These are phyloP conservation scores for Irpex lacteus DNA, from an alignment of 1,284 basidiomycete genomes.

Conservation along the genomic window DNA sequence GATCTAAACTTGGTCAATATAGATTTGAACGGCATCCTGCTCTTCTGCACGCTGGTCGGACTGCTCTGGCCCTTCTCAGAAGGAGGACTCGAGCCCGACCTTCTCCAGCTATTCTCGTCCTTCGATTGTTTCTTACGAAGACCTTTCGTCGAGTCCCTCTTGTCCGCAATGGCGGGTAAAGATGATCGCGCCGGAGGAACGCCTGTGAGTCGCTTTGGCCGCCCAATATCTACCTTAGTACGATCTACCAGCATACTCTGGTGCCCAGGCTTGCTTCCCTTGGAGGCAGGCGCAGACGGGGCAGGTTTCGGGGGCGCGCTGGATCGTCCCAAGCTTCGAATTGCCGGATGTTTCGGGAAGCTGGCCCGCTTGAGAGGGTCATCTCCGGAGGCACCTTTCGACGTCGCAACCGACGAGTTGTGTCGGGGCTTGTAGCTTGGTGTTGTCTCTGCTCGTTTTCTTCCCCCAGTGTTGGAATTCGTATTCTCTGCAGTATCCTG, in stretches of 20 bases:
- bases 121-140: constrained; percentile 8
- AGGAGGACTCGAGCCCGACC: constrained; percentile 1
- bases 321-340: constrained; percentile 21
- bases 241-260: constrained; percentile 21
- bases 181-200: constrained; percentile 3
- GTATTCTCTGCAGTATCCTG: background rate
- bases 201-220: constrained; percentile 2
- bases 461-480: background rate
- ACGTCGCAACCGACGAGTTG: background rate
- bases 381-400: background rate
- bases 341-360: constrained; percentile 28
- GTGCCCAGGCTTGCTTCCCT: constrained; percentile 4
- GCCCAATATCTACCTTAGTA: constrained; percentile 10
- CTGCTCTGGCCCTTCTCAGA: background rate
- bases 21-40: constrained; percentile 27
- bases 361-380: constrained; percentile 11
- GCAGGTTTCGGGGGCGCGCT: constrained; percentile 4
- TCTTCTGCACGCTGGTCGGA: constrained; percentile 11
- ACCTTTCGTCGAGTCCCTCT: constrained; percentile 7
- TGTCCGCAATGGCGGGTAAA: constrained; percentile 2
- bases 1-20: constrained; percentile 27
- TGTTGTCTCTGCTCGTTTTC: constrained; percentile 9
- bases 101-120: constrained; percentile 11
- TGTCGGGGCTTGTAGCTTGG: background rate
- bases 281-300: constrained; percentile 13